phyloP scores from a whole-genome alignment of 2,329 filamentous ascomycete genomes.

The Curvularia sp. region DNA sequence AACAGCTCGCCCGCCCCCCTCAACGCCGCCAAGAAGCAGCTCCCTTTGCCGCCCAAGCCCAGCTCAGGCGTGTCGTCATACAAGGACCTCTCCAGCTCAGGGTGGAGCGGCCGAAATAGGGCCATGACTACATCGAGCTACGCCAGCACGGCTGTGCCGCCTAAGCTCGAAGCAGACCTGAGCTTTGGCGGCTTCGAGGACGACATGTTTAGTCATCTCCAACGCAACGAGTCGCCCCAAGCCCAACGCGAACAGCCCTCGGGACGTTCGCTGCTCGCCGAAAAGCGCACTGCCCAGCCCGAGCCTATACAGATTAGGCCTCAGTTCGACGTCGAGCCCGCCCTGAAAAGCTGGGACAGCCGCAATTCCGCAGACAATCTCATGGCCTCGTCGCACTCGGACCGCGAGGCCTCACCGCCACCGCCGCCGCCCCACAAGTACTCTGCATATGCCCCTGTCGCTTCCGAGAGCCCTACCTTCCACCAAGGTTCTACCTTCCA shows the following conservation, averaged over 20 bases:
- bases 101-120: conserved; percentile 31
- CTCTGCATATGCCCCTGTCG: conserved; percentile 43
- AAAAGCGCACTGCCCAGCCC: conserved; percentile 46
- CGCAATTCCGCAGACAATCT: conserved; percentile 59
- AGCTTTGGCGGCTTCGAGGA: conserved; percentile 54
- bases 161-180: conserved; percentile 56
- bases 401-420: conserved; percentile 44
- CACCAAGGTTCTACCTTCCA: conserved; percentile 34
- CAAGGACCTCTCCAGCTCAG: conserved; percentile 25
- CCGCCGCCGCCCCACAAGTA: conserved; percentile 47
- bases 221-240: conserved; percentile 42
- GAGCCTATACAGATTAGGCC: conserved; percentile 56
- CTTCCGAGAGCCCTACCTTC: conserved; percentile 43
- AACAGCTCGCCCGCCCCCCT: conserved; percentile 38
- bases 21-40: conserved; percentile 34
- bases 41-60: conserved; percentile 37
- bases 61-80: conserved; percentile 31
- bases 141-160: conserved; percentile 59
- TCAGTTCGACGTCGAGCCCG: conserved; percentile 54
- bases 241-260: conserved; percentile 28
- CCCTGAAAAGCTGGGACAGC: conserved; percentile 61
- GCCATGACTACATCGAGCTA: conserved; percentile 59
- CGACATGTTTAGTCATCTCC: conserved; percentile 57
- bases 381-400: conserved; percentile 52
- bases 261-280: conserved; percentile 45